These are phyloP conservation scores for Tremellales sp. DNA, from an alignment of 1,284 basidiomycete species.

Conservation along the genomic window DNA sequence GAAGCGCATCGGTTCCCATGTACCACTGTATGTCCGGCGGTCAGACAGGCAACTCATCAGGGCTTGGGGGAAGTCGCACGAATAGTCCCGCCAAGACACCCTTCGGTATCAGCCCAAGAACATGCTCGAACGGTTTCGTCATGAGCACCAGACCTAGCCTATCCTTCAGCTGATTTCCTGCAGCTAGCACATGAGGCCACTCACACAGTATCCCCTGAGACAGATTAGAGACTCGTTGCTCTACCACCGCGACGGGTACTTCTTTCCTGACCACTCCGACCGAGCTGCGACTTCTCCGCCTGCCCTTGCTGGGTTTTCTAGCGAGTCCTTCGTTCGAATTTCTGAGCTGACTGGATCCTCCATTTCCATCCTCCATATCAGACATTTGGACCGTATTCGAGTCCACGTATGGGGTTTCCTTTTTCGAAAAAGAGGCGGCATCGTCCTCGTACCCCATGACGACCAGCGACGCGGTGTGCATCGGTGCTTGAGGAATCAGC, in stretches of 20 bases:
- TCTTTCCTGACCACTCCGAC: slow-evolving; percentile 52
- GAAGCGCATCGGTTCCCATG: slow-evolving; percentile 81
- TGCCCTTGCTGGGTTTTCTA: slow-evolving; percentile 11
- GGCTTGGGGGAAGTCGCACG: slow-evolving; percentile 46
- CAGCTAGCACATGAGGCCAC: slow-evolving; percentile 36
- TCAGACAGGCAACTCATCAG: neutral
- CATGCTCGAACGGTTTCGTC: slow-evolving; percentile 73
- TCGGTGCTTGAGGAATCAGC: slow-evolving; percentile 91
- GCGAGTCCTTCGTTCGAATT: neutral
- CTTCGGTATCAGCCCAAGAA: slow-evolving; percentile 70
- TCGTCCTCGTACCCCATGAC: slow-evolving; percentile 62
- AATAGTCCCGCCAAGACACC: slow-evolving; percentile 52
- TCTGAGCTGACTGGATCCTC: no score
- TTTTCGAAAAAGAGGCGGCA: slow-evolving; percentile 8
- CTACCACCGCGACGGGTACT: slow-evolving; percentile 72
- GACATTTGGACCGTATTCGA: slow-evolving; percentile 6
- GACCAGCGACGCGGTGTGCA: slow-evolving; percentile 82
- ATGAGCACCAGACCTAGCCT: slow-evolving; percentile 59
- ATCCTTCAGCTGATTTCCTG: no score
- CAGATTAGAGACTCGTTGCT: slow-evolving; percentile 84
- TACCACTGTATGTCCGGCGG: slow-evolving; percentile 71
- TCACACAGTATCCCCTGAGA: slow-evolving; percentile 72
- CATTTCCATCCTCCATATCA: slow-evolving; percentile 10
- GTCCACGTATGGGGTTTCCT: slow-evolving; percentile 5
- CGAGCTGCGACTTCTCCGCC: slow-evolving; percentile 11